A percentile compares a stretch with the other conserved stretches of the same genome.
Conservation (phyloP, 768 basidiomycete species). For the Imleria badia region DNA sequence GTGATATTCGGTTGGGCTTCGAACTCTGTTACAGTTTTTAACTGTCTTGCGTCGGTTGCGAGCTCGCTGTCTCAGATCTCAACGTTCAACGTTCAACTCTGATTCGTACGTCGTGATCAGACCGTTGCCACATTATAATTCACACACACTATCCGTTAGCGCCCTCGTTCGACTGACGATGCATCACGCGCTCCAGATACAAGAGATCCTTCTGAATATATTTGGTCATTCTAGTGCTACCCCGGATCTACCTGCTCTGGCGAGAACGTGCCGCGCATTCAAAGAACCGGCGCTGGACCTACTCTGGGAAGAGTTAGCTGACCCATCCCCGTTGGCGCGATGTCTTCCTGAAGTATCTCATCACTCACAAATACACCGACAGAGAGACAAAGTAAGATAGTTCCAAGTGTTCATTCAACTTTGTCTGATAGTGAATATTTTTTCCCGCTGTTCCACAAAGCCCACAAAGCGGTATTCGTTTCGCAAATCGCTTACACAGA, state of each 20-base stretch:
- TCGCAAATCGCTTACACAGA: background rate
- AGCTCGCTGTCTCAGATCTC: no score
- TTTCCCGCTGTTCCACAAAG: background rate
- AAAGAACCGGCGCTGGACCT: background rate
- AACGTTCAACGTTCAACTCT: no score
- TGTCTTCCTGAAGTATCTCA: background rate
- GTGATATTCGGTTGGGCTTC: no score
- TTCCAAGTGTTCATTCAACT: background rate
- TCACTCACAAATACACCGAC: no score
- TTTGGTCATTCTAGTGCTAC: background rate
- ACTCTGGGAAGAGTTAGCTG: background rate
- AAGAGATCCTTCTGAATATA: conserved; percentile 3
- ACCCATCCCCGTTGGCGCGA: background rate
- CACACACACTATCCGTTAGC: no score
- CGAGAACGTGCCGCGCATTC: background rate
- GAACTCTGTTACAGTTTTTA: no score
- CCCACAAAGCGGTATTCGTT: background rate
- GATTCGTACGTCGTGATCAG: no score
- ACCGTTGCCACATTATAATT: no score
- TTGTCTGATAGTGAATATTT: background rate
- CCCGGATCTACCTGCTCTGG: background rate
- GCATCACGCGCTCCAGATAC: conserved; percentile 4
- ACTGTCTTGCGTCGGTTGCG: no score
- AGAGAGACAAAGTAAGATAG: background rate
- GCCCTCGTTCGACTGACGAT: background rate